Evolutionary conservation across 2,329 filamentous ascomycete genomes (phyloP), one percentile per base, ranked within the genome.

Genomic region (Colletotrichum liriopes): DNA sequence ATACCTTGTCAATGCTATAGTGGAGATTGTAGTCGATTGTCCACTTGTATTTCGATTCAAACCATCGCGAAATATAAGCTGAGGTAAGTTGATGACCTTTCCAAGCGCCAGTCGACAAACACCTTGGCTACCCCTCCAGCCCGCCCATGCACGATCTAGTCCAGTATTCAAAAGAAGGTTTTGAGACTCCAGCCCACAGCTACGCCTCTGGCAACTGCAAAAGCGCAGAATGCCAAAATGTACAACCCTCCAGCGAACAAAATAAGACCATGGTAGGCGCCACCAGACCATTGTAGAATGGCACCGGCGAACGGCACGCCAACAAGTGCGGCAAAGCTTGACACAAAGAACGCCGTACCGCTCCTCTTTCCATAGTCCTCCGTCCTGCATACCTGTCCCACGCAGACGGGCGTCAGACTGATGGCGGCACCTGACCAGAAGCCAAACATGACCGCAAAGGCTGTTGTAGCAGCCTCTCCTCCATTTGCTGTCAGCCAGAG

Each of bases 351-450:
- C 59, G 90, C 89, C 1, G 91, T 93, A 1, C 91, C 91, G 75
- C 92, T 93, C 73, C 93, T 91, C 45, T 91, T 84, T 0, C 92
- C 93, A 74, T 93, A 93, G 59, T 93, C 85, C 73, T 91, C 88
- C 0, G 91, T 93, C 32, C 88, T 86, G 79, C 92, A 94, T 1
- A 94, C 85, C 79, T 93, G 90, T 0, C 91, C 91, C 1, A 94
- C 86, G 73, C 92, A 94, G 0, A 94, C 93, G 0, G 93, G 92
- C 0, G 91, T 92, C 60, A 94, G 78, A 6, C 87, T 90, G 76
- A 94, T 93, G 69, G 92, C 93, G 43, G 87, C 89, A 0, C 93
- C 93, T 20, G 88, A 91, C 20, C 88, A 90, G 77, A 95, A 93
- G 0, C 93, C 93, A 78, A 94, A 94, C 1, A 93, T 77, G 1